These are phyloP conservation scores for Termitomyces sp. DNA, from an alignment of 768 basidiomycete species.

Conservation along the genomic window DNA sequence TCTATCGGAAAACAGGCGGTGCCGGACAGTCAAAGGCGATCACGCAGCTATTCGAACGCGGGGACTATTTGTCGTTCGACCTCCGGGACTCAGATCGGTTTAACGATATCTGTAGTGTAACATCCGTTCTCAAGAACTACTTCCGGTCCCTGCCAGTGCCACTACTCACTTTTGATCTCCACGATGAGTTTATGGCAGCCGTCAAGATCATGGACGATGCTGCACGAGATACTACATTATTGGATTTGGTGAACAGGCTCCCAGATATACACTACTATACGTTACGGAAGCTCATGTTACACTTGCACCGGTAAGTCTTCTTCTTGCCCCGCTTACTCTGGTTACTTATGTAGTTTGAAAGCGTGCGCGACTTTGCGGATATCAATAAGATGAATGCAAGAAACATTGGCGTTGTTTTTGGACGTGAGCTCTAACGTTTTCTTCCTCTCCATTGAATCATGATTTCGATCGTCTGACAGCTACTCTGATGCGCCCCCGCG, in stretches of 20 bases:
- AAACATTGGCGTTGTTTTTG: conserved; percentile 96
- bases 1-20: conserved; percentile 97
- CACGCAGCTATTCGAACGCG: conserved; percentile 91
- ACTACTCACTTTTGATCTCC: conserved; percentile 84
- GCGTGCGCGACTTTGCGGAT: conserved; percentile 61
- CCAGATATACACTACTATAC: conserved; percentile 90
- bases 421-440: conserved; percentile 62
- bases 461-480: conserved; percentile 43
- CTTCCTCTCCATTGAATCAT: neutral
- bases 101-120: conserved; percentile 96
- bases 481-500: conserved; percentile 87
- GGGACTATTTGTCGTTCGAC: conserved; percentile 87
- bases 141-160: conserved; percentile 92
- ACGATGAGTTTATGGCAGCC: conserved; percentile 84
- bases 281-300: conserved; percentile 74
- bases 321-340: neutral
- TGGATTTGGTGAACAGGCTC: conserved; percentile 68
- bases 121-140: conserved; percentile 95
- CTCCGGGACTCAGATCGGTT: conserved; percentile 82
- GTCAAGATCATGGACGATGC: conserved; percentile 61
- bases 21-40: conserved; percentile 89
- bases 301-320: conserved; percentile 72
- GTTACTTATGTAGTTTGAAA: conserved; percentile 25
- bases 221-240: conserved; percentile 54
- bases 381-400: conserved; percentile 91